Percentiles rank a stretch among this genome's conserved stretches.
phyloP scores from a whole-genome alignment of 371 early-diverging fungal species.

The Zychaea mexicana region DNA sequence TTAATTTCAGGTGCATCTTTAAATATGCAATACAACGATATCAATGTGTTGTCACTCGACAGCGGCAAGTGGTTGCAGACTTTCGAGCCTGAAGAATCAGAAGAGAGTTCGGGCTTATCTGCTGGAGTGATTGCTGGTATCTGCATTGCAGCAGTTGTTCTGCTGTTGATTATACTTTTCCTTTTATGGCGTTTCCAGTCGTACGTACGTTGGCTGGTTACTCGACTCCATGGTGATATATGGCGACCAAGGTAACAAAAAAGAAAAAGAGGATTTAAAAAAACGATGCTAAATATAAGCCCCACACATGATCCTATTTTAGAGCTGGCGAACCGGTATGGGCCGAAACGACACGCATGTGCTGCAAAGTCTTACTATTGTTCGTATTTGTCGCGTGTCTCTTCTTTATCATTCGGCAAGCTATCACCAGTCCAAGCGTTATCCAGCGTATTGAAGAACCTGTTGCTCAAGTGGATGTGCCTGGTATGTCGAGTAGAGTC shows the following conservation, averaged over 20 bases:
- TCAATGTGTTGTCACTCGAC: conserved; percentile 33
- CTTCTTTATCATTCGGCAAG: conserved; percentile 50
- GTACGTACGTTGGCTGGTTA: conserved; percentile 38
- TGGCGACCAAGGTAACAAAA: conserved; percentile 46
- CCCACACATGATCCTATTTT: neutral
- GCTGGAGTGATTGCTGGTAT: conserved; percentile 50
- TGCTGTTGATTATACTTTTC: conserved; percentile 38
- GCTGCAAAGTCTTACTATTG: conserved; percentile 41
- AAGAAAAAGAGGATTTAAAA: too few species aligned
- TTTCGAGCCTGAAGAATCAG: conserved; percentile 14
- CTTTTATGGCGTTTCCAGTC: conserved; percentile 46
- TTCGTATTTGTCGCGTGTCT: conserved; percentile 43
- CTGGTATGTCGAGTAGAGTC: conserved; percentile 17
- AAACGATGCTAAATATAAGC: neutral
- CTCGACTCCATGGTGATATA: conserved; percentile 42
- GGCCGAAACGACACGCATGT: conserved; percentile 51
- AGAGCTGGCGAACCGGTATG: conserved; percentile 54
- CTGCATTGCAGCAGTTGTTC: conserved; percentile 33
- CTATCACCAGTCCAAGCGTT: conserved; percentile 46
- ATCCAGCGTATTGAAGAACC: conserved; percentile 41
- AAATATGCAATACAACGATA: conserved; percentile 44
- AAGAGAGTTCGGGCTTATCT: conserved; percentile 23
- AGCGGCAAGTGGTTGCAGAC: conserved; percentile 34
- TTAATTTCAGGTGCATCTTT: conserved; percentile 29
- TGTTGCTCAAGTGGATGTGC: conserved; percentile 36